A percentile compares a stretch with the other conserved stretches of the same genome.
Evolutionary conservation across 2,329 filamentous ascomycete species (phyloP).

Genomic region (Fusarium floridanum): DNA sequence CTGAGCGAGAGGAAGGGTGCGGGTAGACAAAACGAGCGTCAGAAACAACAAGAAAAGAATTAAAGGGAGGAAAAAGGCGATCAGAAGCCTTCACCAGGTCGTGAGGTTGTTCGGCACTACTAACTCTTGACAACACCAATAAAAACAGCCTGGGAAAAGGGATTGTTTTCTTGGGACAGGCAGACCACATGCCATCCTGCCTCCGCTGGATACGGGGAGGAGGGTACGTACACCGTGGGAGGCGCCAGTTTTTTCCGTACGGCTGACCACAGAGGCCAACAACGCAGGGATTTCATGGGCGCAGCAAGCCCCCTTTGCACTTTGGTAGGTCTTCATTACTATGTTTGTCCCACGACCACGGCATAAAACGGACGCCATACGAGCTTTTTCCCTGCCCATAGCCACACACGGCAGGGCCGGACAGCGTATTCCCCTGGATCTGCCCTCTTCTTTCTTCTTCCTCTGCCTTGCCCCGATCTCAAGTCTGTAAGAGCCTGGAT

Average conservation of each 20-base stretch:
- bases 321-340: slow-evolving; percentile 37
- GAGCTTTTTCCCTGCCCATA: slow-evolving; percentile 42
- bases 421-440: slow-evolving; percentile 23
- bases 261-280: slow-evolving; percentile 17
- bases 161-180: slow-evolving; percentile 47
- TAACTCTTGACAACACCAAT: slow-evolving; percentile 37
- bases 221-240: slow-evolving; percentile 1
- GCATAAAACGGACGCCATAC: slow-evolving; percentile 42
- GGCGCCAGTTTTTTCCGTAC: slow-evolving; percentile 29
- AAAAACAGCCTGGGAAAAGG: slow-evolving; percentile 46
- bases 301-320: slow-evolving; percentile 28
- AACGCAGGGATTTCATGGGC: slow-evolving; percentile 24
- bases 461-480: slow-evolving; percentile 17
- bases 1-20: slow-evolving; percentile 41
- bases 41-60: slow-evolving; percentile 26
- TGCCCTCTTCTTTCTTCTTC: slow-evolving; percentile 4
- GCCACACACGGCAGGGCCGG: slow-evolving; percentile 44
- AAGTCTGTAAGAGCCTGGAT: neutral
- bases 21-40: slow-evolving; percentile 46
- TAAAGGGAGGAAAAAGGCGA: slow-evolving; percentile 26
- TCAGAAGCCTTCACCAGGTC: slow-evolving; percentile 38
- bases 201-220: slow-evolving; percentile 27
- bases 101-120: slow-evolving; percentile 40
- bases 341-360: slow-evolving; percentile 44
- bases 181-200: slow-evolving; percentile 40